phyloP scores from a whole-genome alignment of 2,329 filamentous ascomycete genomes.

The Fusarium lyarnte region DNA sequence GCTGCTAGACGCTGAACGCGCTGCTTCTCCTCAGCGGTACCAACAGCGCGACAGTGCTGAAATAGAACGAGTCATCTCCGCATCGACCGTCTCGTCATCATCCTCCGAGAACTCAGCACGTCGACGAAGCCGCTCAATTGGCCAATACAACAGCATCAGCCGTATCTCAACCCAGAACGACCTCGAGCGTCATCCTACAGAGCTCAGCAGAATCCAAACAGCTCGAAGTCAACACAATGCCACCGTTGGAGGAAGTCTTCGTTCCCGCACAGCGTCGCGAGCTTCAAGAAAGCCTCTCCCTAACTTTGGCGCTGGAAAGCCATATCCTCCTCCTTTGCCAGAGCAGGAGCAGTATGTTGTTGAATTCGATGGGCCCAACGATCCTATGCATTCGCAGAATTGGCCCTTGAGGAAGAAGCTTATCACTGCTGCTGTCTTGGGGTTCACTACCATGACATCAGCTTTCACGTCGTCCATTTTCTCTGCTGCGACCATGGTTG shows the following conservation, averaged over 20 bases:
- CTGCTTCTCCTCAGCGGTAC: conserved; percentile 58
- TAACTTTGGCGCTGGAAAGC: conserved; percentile 77
- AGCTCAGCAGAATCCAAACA: conserved; percentile 76
- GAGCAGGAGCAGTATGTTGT: conserved; percentile 81
- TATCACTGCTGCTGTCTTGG: conserved; percentile 72
- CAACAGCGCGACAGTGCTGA: conserved; percentile 58
- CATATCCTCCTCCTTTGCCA: conserved; percentile 75
- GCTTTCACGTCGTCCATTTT: conserved; percentile 82
- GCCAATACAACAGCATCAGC: conserved; percentile 60
- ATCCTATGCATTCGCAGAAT: conserved; percentile 88
- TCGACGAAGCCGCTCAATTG: conserved; percentile 26
- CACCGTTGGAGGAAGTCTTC: conserved; percentile 69
- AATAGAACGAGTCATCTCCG: conserved; percentile 69
- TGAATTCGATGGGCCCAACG: conserved; percentile 84
- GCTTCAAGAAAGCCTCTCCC: conserved; percentile 70
- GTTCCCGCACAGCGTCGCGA: conserved; percentile 53
- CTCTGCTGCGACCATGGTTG: conserved; percentile 68
- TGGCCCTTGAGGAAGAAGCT: conserved; percentile 85
- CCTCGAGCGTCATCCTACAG: conserved; percentile 75
- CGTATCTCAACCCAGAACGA: conserved; percentile 72
- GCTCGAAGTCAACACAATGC: conserved; percentile 74
- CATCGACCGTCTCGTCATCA: conserved; percentile 60
- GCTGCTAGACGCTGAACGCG: conserved; percentile 63
- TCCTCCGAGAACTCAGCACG: conserved; percentile 51
- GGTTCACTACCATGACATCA: conserved; percentile 76